Evolutionary conservation across 176 grass and related monocot species (phyloP).

Genomic region (Rhynchospora pubera): DNA sequence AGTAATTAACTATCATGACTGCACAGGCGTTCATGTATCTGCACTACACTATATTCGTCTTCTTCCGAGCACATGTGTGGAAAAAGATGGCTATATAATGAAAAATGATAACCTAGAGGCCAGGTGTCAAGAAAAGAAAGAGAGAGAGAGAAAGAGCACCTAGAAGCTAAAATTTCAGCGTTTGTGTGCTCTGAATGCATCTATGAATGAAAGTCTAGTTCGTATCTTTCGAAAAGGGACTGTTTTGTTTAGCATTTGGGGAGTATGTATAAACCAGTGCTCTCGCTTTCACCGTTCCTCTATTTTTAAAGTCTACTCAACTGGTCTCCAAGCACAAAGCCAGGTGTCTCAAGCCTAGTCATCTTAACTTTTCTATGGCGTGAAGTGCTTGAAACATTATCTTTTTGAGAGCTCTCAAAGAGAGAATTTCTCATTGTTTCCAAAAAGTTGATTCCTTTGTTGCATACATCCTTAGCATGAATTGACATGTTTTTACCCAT

Average conservation of each 20-base stretch:
- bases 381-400: not conserved
- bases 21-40: not conserved
- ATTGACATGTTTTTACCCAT: too few relatives aligned
- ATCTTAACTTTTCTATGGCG: not conserved
- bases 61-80: not conserved
- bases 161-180: not conserved
- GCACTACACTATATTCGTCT: not conserved
- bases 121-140: not conserved
- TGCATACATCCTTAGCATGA: too few relatives aligned
- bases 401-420: too few relatives aligned
- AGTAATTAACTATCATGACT: not conserved
- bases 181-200: not conserved
- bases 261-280: not conserved
- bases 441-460: too few relatives aligned
- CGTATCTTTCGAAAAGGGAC: not conserved
- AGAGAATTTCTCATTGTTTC: too few relatives aligned
- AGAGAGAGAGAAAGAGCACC: not conserved
- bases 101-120: not conserved
- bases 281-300: too few relatives aligned
- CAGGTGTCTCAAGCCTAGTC: not conserved
- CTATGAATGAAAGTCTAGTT: not conserved
- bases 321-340: not conserved
- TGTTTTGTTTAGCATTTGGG: not conserved
- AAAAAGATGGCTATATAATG: not conserved
- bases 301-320: too few relatives aligned